Conservation (phyloP, 2,329 filamentous ascomycete genomes). For the Phoma sp. region DNA sequence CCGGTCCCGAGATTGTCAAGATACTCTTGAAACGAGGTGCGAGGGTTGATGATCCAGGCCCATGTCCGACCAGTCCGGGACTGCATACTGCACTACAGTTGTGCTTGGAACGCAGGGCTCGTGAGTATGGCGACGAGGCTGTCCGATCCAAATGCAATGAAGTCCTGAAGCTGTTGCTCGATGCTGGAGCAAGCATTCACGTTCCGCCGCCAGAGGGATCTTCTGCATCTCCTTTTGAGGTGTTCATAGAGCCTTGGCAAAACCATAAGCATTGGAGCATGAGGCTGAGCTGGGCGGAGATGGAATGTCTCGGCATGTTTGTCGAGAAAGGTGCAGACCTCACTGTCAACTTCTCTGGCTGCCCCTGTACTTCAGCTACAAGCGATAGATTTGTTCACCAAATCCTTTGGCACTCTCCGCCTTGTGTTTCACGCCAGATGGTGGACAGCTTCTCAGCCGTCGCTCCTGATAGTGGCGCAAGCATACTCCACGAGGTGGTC, state of each 20-base stretch:
- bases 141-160: conserved; percentile 30
- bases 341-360: conserved; percentile 26
- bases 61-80: conserved; percentile 12
- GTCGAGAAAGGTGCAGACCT: conserved; percentile 35
- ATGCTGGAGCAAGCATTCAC: conserved; percentile 39
- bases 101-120: conserved; percentile 31
- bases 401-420: conserved; percentile 42
- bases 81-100: conserved; percentile 34
- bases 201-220: conserved; percentile 20
- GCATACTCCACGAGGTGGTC: conserved; percentile 39
- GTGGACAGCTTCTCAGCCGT: conserved; percentile 27
- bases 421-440: conserved; percentile 29
- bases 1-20: conserved; percentile 37
- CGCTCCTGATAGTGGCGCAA: conserved; percentile 22
- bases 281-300: conserved; percentile 27
- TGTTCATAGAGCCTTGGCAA: conserved; percentile 41
- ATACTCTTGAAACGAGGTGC: conserved; percentile 40
- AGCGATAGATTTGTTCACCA: conserved; percentile 41
- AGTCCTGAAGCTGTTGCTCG: conserved; percentile 37
- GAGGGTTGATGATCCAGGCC: conserved; percentile 29
- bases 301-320: conserved; percentile 38
- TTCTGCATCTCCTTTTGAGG: conserved; percentile 28
- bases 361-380: conserved; percentile 27
- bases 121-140: conserved; percentile 22
- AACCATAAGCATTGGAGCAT: conserved; percentile 31